These are phyloP conservation scores for Penicillium malachiteum DNA, from an alignment of 495 filamentous ascomycete species.

Conservation along the genomic window DNA sequence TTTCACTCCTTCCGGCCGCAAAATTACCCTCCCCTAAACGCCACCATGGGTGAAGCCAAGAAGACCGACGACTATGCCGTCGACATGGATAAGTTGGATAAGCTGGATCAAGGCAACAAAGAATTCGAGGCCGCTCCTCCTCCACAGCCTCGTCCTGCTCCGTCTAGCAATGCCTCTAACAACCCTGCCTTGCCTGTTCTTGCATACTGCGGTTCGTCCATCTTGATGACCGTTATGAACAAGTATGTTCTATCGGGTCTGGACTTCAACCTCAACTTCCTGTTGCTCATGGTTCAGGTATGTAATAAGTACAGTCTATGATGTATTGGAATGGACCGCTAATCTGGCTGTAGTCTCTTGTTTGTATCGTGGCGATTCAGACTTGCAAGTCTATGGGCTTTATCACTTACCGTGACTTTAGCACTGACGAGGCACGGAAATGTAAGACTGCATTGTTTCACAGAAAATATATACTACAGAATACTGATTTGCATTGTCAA, in stretches of 20 bases:
- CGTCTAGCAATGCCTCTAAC: slow-evolving; percentile 51
- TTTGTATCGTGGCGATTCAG: slow-evolving; percentile 88
- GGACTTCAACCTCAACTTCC: slow-evolving; percentile 95
- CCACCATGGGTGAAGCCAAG: slow-evolving; percentile 73
- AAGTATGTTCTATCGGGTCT: slow-evolving; percentile 94
- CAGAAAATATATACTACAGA: neutral
- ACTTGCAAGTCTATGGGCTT: slow-evolving; percentile 77
- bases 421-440: slow-evolving; percentile 83
- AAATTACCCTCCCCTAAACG: neutral
- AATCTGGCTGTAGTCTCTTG: slow-evolving; percentile 64
- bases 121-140: slow-evolving; percentile 48
- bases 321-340: neutral
- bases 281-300: slow-evolving; percentile 91
- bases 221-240: slow-evolving; percentile 98
- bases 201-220: slow-evolving; percentile 90
- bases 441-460: slow-evolving; percentile 55
- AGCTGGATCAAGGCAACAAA: slow-evolving; percentile 60
- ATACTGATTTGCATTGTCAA: neutral
- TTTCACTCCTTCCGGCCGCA: slow-evolving; percentile 2
- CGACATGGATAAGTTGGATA: slow-evolving; percentile 67
- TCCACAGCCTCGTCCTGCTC: slow-evolving; percentile 36
- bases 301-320: slow-evolving; percentile 16
- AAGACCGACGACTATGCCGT: slow-evolving; percentile 78
- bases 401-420: slow-evolving; percentile 90
- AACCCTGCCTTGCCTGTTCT: slow-evolving; percentile 79